Base-by-base conservation (phyloP, 73 alveolate genomes). In the Paramecium octaurelia region DNA sequence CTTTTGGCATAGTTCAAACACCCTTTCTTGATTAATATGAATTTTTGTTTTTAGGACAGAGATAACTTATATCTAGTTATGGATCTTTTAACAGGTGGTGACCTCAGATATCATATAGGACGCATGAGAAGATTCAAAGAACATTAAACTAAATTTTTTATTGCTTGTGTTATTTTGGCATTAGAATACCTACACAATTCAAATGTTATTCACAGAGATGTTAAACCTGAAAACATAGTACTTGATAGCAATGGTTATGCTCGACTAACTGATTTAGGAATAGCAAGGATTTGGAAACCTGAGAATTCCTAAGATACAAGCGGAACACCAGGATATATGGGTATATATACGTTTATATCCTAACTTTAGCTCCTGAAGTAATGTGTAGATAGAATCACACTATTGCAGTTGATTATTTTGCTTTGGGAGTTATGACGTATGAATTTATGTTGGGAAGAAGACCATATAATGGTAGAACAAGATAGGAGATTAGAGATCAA, bases 241-340 rank as follows among this genome's bases (percentile, higher is more conserved):
- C 86, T 98, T 90, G 99, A 96, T 70, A 60, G 76, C 23, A 69
- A 92, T 29, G 99, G 99, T 7, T 96, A 97, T 88, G 95, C 95
- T 1, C 80, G 97, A 80, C 92, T 98, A 14, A 97, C 99, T 7
- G 99, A 98, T 94, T 88, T 98, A 86, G 99, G 99, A 20, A 97
- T 98, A 20, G 99, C 99, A 0, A 93, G 98, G 71, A 83, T 94
- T 1, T 92, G 93, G 96, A 92, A 93, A 29, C 94, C 96, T 27
- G 98, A 97, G 64, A 98, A 98, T 85, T 95, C 98, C 6, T 85
- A 94, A 85, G 99, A 98, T 87, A 98, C 99, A 58, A 94, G 98
- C 35, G 99, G 99, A 2, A 98, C 99, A 14, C 99, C 99, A 1
- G 99, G 99, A 14, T 98, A 98, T 93, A 97, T 97, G 99, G 97